Evolutionary conservation across 305 asterid species (phyloP), one percentile per base, ranked within the genome.

Genomic region (Withania somnifera): DNA sequence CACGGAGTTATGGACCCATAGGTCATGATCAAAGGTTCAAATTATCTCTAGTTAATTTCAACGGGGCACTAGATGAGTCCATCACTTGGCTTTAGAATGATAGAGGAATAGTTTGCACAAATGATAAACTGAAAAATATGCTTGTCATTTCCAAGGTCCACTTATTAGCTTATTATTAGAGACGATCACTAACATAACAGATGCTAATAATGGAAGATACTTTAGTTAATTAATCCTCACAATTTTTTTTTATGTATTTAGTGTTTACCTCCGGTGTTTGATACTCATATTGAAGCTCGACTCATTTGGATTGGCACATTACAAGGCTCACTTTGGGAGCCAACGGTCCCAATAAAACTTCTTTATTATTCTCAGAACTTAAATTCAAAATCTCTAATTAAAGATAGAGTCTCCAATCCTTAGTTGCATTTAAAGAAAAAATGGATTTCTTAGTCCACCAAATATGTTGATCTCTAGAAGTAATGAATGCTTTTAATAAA

Each of bases 11-110:
- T 47, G 79, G 79, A 8, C 60, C 79, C 79, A 73, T 73, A 34
- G 17, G 76, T 66, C 89, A 88, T 87, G 85, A 88, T 83, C 86
- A 87, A 89, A 89, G 88, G 77, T 81, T 58, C 79, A 82, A 85
- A 82, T 85, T 79, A 66, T 80, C 54, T 38, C 19, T 26, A 38
- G 19, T 38, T 81, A 28, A 36, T 26, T 54, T 76, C 69, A 73
- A 78, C 63, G 60, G 79, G 82, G 54, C 28, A 20, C 63, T 85
- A 75, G 68, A 80, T 64, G 81, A 82, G 82, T 83, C 88, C 85
- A 82, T 86, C 86, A 85, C 64, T 77, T 56, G 54, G 82, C 82
- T 81, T 86, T 78, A 64, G 78, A 53, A 77, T 77, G 60, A 81
- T 84, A 87, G 52, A 68, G 30, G 77, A 40, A 53, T 56, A 82